phyloP scores from a whole-genome alignment of 2,329 filamentous ascomycete species.

The Aspergillus nomiae region DNA sequence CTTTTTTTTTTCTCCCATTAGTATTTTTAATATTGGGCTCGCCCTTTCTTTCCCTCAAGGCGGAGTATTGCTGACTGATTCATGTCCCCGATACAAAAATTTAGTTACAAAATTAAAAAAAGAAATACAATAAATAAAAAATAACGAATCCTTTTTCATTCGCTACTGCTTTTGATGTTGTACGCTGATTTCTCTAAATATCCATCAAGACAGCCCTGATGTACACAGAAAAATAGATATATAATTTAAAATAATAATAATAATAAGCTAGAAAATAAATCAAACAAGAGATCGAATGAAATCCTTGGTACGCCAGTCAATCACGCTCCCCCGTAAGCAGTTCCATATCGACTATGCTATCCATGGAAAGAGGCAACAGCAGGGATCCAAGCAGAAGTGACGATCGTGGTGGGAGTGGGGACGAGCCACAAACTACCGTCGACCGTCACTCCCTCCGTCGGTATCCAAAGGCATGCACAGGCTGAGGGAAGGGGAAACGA shows the following conservation, averaged over 20 bases:
- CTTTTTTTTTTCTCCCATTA: not conserved
- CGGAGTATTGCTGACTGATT: not conserved
- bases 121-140: not conserved
- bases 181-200: slow-evolving; percentile 5
- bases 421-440: slow-evolving; percentile 25
- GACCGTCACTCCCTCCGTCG: slow-evolving; percentile 21
- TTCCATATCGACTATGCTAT: slow-evolving; percentile 20
- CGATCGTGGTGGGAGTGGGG: slow-evolving; percentile 28
- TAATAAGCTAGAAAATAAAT: not conserved
- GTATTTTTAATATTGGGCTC: slow-evolving; percentile 1
- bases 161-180: not conserved
- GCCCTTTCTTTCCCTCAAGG: not conserved
- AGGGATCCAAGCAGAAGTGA: slow-evolving; percentile 19
- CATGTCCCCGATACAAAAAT: not conserved
- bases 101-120: not conserved
- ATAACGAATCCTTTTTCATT: not conserved
- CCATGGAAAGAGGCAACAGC: slow-evolving; percentile 21
- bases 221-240: not conserved
- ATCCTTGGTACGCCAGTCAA: not conserved
- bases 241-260: too few relatives aligned
- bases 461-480: slow-evolving; percentile 19
- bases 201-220: slow-evolving; percentile 15
- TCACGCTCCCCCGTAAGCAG: slow-evolving; percentile 16
- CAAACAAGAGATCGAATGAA: not conserved
- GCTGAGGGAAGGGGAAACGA: slow-evolving; percentile 10